Base-by-base conservation (phyloP, 306 rosid genomes). In the Fragaria vesca region DNA sequence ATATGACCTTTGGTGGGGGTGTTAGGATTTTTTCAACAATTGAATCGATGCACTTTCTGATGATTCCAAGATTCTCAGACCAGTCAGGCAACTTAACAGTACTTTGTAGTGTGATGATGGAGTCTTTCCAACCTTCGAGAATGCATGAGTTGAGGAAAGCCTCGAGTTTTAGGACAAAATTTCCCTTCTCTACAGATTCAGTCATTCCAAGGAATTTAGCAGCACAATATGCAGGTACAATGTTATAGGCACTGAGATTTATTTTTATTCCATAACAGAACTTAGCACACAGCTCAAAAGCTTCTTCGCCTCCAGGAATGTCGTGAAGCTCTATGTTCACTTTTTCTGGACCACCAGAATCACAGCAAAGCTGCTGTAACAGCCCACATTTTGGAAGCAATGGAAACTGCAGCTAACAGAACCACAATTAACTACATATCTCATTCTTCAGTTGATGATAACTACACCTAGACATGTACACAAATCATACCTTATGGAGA, bases 51-150 rank as follows among this genome's bases (percentile, higher is more conserved):
- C 97, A 95, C 81, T 90, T 93, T 81, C 90, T 86, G 85, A 86
- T 86, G 78, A 95, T 87, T 52, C 99, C 99, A 76, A 93, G 88
- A 81, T 90, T 91, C 83, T 95, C 93, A 21, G 94, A 91, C 93
- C 94, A 90, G 45, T 93, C 98, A 0, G 92, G 90, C 68, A 95
- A 81, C 79, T 77, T 90, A 18, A 82, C 82, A 10, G 98, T 90
- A 75, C 89, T 79, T 79, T 87, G 90, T 8, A 95, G 83, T 13
- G 98, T 74, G 18, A 77, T 79, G 69, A 95, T 86, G 55, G 98
- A 90, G 85, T 95, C 99, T 71, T 95, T 95, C 99, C 99, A 95
- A 40, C 98, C 99, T 65, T 84, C 89, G 17, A 95, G 94, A 76
- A 95, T 86, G 84, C 99, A 93, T 3, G 97, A 91, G 83, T 80